These are phyloP conservation scores for Citrullus colocynthis DNA, from an alignment of 306 rosid species.

Conservation along the genomic window DNA sequence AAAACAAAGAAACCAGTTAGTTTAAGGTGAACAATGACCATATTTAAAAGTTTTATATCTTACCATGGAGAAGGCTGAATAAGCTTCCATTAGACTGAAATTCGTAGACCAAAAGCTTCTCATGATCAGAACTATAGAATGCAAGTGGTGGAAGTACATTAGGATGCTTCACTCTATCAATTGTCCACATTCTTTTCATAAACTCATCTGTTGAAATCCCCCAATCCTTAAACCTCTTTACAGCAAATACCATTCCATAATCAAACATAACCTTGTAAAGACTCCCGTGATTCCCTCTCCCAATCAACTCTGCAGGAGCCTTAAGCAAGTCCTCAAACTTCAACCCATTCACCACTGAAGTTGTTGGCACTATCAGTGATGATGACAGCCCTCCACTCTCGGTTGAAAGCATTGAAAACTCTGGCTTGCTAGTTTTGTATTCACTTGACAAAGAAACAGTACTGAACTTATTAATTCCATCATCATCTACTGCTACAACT, in stretches of 20 bases:
- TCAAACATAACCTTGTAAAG: conserved; percentile 61
- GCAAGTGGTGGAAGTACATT: conserved; percentile 53
- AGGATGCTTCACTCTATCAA: conserved; percentile 45
- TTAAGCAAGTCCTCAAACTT: conserved; percentile 59
- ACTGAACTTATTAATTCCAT: conserved; percentile 14
- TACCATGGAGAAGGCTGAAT: conserved; percentile 69
- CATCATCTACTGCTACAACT: conserved; percentile 16
- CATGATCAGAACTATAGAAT: conserved; percentile 55
- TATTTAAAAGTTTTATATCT: neutral
- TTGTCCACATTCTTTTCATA: conserved; percentile 45
- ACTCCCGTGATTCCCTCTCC: conserved; percentile 63
- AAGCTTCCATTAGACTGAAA: conserved; percentile 63
- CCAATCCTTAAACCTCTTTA: conserved; percentile 62
- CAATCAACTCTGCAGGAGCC: conserved; percentile 83
- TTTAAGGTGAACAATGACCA: neutral
- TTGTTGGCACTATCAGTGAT: conserved; percentile 52
- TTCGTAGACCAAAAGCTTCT: conserved; percentile 80
- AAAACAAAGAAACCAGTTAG: too few relatives aligned
- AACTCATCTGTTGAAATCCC: conserved; percentile 37
- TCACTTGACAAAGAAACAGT: conserved; percentile 23
- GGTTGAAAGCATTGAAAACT: conserved; percentile 21
- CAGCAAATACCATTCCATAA: conserved; percentile 42
- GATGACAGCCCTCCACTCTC: conserved; percentile 44
- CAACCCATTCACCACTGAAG: conserved; percentile 32
- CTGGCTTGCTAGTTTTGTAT: conserved; percentile 34